These are phyloP conservation scores for Dipteronia dyeriana DNA, from an alignment of 345 rosid species.

Conservation along the genomic window DNA sequence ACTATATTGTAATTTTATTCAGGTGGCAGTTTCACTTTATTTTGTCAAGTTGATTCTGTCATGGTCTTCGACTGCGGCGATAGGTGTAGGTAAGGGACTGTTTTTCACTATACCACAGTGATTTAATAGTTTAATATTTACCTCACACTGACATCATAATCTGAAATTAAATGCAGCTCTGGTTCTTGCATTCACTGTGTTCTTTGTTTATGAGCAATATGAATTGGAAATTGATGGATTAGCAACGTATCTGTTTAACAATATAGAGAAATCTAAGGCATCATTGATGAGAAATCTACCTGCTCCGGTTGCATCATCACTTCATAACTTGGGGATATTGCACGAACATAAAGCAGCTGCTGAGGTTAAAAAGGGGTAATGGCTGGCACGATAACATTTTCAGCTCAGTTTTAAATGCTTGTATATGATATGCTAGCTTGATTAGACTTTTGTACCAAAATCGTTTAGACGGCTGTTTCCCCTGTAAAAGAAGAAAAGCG, in stretches of 20 bases:
- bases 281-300: slow-evolving; percentile 38
- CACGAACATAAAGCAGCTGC: slow-evolving; percentile 11
- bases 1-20: slow-evolving; percentile 18
- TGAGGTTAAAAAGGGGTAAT: slow-evolving; percentile 8
- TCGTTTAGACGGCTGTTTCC: neutral
- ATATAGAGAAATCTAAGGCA: slow-evolving; percentile 30
- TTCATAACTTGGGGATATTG: slow-evolving; percentile 16
- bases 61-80: slow-evolving; percentile 35
- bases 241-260: slow-evolving; percentile 27
- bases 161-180: slow-evolving; percentile 51
- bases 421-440: slow-evolving; percentile 18
- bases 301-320: slow-evolving; percentile 21
- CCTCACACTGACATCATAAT: slow-evolving; percentile 22
- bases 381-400: neutral
- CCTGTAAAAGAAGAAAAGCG: slow-evolving; percentile 1
- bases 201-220: slow-evolving; percentile 82
- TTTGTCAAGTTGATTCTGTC: slow-evolving; percentile 42
- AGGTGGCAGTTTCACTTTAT: slow-evolving; percentile 53
- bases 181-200: slow-evolving; percentile 65
- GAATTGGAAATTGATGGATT: slow-evolving; percentile 64
- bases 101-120: neutral
- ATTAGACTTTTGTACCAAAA: slow-evolving; percentile 15
- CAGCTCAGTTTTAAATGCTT: neutral
- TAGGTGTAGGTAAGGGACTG: slow-evolving; percentile 55
- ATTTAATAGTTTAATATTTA: neutral